Evolutionary conservation across 805 yeast species (phyloP).

Genomic region (Saccharomyces jurei): DNA sequence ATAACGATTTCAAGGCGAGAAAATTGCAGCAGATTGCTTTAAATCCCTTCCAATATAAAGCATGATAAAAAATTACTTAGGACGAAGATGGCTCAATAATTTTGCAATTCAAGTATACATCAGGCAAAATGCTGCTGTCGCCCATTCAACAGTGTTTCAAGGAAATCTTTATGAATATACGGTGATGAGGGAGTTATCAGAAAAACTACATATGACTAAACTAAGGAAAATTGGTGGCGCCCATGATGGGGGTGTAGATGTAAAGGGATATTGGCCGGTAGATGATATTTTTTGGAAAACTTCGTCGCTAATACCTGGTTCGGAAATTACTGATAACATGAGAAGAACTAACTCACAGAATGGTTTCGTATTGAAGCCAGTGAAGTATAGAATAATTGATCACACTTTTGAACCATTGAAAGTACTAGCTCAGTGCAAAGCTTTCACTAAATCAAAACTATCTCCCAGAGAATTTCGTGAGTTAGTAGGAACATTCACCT

Average conservation of each 20-base stretch:
- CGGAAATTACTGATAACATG: slow-evolving; percentile 2
- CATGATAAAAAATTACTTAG: background rate
- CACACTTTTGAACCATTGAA: slow-evolving; percentile 10
- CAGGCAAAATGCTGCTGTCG: slow-evolving; percentile 14
- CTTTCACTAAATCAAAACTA: slow-evolving; percentile 21
- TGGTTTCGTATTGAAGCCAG: slow-evolving; percentile 15
- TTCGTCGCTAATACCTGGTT: background rate
- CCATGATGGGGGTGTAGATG: slow-evolving; percentile 30
- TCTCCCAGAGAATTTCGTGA: slow-evolving; percentile 29
- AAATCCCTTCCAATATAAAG: background rate
- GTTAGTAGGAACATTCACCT: slow-evolving; percentile 25
- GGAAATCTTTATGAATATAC: slow-evolving; percentile 29
- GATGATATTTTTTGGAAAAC: slow-evolving; percentile 6
- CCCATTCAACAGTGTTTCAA: slow-evolving; percentile 27
- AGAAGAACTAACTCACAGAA: slow-evolving; percentile 11
- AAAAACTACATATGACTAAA: slow-evolving; percentile 20
- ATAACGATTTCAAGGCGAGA: background rate
- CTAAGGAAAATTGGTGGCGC: slow-evolving; percentile 27
- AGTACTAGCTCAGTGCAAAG: slow-evolving; percentile 29
- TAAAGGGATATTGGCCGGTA: slow-evolving; percentile 24
- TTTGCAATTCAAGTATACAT: slow-evolving; percentile 14
- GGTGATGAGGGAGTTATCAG: slow-evolving; percentile 24
- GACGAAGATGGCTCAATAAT: slow-evolving; percentile 10
- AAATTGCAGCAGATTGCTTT: background rate
- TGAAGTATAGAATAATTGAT: slow-evolving; percentile 9